Evolutionary conservation across 306 rosid genomes (phyloP).

Genomic region (Amphicarpaea edgeworthii): DNA sequence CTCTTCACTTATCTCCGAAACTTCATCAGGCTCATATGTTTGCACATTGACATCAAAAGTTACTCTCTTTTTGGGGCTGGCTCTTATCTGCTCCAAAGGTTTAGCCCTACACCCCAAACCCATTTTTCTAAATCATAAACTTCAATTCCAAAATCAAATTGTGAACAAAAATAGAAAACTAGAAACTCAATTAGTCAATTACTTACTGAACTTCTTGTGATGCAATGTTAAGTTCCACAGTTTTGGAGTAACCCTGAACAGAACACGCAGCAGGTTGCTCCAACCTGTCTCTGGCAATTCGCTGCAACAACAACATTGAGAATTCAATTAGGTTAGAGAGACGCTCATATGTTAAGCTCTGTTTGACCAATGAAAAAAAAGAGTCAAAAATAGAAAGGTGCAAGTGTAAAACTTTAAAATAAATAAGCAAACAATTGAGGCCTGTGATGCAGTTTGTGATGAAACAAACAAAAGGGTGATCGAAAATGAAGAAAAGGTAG

Average conservation of each 20-base stretch:
- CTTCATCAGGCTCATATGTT: slow-evolving; percentile 69
- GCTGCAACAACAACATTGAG: slow-evolving; percentile 51
- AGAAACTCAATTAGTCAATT: neutral
- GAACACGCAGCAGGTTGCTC: slow-evolving; percentile 48
- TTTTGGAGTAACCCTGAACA: slow-evolving; percentile 44
- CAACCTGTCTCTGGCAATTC: slow-evolving; percentile 44
- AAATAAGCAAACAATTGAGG: neutral
- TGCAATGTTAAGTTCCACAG: slow-evolving; percentile 29
- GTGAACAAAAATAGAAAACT: neutral
- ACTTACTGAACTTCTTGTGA: slow-evolving; percentile 62
- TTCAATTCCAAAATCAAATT: slow-evolving; percentile 5
- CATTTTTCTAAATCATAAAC: slow-evolving; percentile 7
- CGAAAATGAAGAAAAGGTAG: neutral
- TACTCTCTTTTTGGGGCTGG: slow-evolving; percentile 65
- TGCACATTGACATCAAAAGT: slow-evolving; percentile 75
- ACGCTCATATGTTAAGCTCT: slow-evolving; percentile 1
- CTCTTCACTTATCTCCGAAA: slow-evolving; percentile 43
- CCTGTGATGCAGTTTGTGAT: neutral
- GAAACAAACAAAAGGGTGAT: slow-evolving; percentile 5
- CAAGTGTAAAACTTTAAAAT: neutral
- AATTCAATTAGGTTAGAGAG: slow-evolving; percentile 15
- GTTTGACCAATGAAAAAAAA: neutral
- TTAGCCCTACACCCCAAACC: slow-evolving; percentile 52
- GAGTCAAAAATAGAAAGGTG: neutral
- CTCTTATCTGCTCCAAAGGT: slow-evolving; percentile 53